Evolutionary conservation across 1,284 basidiomycete genomes (phyloP).

Genomic region (Leccinum olivaceoglutinosum): DNA sequence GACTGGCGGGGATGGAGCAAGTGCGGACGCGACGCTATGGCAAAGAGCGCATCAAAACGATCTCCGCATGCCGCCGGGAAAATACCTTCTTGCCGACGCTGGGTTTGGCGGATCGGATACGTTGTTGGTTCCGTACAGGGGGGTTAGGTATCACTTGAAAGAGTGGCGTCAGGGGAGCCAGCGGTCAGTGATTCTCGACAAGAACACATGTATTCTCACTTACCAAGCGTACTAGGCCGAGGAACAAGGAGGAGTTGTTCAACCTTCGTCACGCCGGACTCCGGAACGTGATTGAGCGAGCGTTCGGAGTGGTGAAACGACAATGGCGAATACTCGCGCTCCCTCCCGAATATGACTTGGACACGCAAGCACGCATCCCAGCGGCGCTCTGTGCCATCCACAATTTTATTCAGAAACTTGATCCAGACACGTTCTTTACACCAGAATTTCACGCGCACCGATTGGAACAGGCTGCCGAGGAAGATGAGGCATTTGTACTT

Average conservation of each 20-base stretch:
- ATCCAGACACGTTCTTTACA: not conserved
- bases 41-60: not conserved
- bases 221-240: not conserved
- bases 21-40: not conserved
- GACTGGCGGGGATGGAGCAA: not conserved
- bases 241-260: constrained; percentile 34
- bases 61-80: not conserved
- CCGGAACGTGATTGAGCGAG: constrained; percentile 28
- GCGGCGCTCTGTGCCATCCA: constrained; percentile 31
- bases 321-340: not conserved
- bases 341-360: constrained; percentile 25
- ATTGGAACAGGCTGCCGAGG: not conserved
- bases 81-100: not conserved
- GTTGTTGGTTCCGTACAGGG: not conserved
- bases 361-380: constrained; percentile 30
- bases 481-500: not conserved
- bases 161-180: not conserved
- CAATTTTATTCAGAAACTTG: constrained; percentile 10
- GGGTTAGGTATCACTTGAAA: not conserved
- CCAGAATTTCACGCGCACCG: not conserved
- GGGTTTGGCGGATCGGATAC: not conserved
- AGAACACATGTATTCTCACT: not conserved
- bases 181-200: not conserved
- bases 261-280: constrained; percentile 38
- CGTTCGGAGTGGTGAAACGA: not conserved